These are phyloP conservation scores for Canna indica DNA, from an alignment of 176 grass and related monocot species.

Conservation along the genomic window DNA sequence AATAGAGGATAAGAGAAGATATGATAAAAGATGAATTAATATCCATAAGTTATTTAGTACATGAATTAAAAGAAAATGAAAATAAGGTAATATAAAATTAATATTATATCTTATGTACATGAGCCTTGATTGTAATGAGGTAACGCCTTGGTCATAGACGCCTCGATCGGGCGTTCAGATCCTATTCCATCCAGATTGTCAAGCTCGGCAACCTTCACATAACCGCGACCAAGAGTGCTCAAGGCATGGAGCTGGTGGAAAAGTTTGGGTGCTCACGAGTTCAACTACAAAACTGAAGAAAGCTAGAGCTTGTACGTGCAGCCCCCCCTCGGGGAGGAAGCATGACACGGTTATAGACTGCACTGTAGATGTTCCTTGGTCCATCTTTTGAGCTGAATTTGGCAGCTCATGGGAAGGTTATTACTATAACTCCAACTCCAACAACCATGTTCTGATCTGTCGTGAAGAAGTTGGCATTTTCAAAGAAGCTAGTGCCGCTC, in stretches of 20 bases:
- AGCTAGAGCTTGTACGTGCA: slow-evolving; percentile 5
- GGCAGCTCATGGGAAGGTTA: slow-evolving; percentile 4
- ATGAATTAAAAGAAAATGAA: too few relatives aligned
- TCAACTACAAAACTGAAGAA: slow-evolving; percentile 1
- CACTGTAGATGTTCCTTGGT: neutral
- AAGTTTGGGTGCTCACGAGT: slow-evolving; percentile 8
- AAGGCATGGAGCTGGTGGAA: slow-evolving; percentile 2
- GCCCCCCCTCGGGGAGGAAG: slow-evolving; percentile 1
- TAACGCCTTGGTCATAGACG: slow-evolving; percentile 1
- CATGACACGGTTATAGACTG: slow-evolving; percentile 10
- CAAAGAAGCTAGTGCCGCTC: slow-evolving; percentile 5
- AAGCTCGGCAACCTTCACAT: slow-evolving; percentile 8
- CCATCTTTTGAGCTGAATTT: slow-evolving; percentile 7
- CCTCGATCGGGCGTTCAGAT: slow-evolving; percentile 6
- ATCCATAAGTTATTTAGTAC: too few relatives aligned
- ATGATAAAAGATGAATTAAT: too few relatives aligned
- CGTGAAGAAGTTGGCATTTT: slow-evolving; percentile 7
- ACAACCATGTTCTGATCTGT: neutral
- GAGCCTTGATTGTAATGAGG: too few relatives aligned
- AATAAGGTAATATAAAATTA: too few relatives aligned
- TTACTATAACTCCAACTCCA: neutral
- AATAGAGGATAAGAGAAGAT: too few relatives aligned
- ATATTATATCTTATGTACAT: too few relatives aligned
- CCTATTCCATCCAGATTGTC: slow-evolving; percentile 1
- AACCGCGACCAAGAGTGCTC: slow-evolving; percentile 1